Evolutionary conservation across 331 rosid genomes (phyloP), one percentile per base, ranked within the genome.

Genomic region (Quercus tomentella): DNA sequence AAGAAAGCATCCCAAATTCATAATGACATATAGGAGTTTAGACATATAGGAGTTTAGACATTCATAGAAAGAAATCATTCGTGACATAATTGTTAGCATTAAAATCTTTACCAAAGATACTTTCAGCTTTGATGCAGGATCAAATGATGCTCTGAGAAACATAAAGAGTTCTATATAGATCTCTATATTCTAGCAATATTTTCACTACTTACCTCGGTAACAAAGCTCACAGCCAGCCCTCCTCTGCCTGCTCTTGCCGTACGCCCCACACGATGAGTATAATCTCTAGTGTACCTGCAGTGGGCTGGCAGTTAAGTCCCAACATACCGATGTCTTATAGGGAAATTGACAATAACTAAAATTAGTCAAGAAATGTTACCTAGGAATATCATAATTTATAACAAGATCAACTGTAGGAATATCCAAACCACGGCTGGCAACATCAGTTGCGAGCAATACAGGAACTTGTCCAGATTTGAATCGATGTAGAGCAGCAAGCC

Each of bases 211-310:
- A 86, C 97, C 89, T 88, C 88, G 60, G 96, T 86, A 54, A 92
- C 91, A 86, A 95, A 73, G 88, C 91, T 93, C 84, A 93, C 33
- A 56, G 97, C 94, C 69, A 91, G 82, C 51, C 97, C 99, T 71
- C 90, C 94, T 87, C 96, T 90, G 75, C 99, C 97, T 35, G 97
- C 99, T 87, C 99, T 91, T 75, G 97, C 96, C 30, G 96, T 95
- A 80, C 96, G 96, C 56, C 99, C 99, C 30, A 95, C 99, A 35
- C 99, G 96, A 66, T 92, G 97, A 79, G 91, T 86, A 86, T 93
- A 95, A 82, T 95, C 99, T 67, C 87, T 87, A 25, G 96, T 94
- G 74, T 84, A 81, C 90, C 97, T 92, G 91, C 66, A 86, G 72
- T 37, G 43, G 56, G 66, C 30, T 22, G 55, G 66, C 0, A 25